These are phyloP conservation scores for Chloropicon primus DNA, from an alignment of 139 green algal genomes.

Conservation along the genomic window DNA sequence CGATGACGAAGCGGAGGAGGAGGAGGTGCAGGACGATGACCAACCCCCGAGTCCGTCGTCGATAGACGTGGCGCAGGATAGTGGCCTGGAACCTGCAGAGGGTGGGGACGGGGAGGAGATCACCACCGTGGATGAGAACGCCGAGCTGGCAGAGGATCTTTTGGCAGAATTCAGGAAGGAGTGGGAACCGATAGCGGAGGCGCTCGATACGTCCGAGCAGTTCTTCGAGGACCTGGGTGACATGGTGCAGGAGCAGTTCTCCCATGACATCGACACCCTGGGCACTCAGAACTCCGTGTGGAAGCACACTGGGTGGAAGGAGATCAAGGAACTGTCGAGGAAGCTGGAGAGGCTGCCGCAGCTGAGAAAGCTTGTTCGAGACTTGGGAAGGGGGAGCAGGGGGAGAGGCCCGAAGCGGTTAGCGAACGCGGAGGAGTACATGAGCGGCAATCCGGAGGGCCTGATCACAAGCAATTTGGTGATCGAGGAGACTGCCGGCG, in stretches of 20 bases:
- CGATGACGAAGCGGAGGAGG: conserved; percentile 6
- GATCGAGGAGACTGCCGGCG: conserved; percentile 63
- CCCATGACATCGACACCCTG: conserved; percentile 51
- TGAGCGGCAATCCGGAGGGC: conserved; percentile 35
- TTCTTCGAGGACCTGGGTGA: conserved; percentile 61
- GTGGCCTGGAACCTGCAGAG: neutral
- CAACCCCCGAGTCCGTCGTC: neutral
- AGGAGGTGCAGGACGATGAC: conserved; percentile 25
- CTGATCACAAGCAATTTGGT: conserved; percentile 61
- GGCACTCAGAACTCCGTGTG: conserved; percentile 46
- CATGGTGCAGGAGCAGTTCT: conserved; percentile 23
- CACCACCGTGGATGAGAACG: conserved; percentile 1
- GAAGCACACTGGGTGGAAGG: conserved; percentile 55
- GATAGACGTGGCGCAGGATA: neutral
- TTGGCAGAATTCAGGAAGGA: conserved; percentile 63
- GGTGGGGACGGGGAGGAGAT: neutral
- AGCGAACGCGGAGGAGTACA: conserved; percentile 53
- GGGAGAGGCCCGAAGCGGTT: conserved; percentile 58
- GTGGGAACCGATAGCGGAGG: conserved; percentile 39
- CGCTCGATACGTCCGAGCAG: conserved; percentile 38
- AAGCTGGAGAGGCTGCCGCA: conserved; percentile 66
- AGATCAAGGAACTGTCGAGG: conserved; percentile 50
- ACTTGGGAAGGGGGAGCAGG: conserved; percentile 47
- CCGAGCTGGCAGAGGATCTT: conserved; percentile 40
- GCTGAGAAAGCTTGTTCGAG: conserved; percentile 65